Percentiles rank a stretch among this genome's conserved stretches.
phyloP scores from a whole-genome alignment of 148 eudicot species.

The Rhododendron vialii region DNA sequence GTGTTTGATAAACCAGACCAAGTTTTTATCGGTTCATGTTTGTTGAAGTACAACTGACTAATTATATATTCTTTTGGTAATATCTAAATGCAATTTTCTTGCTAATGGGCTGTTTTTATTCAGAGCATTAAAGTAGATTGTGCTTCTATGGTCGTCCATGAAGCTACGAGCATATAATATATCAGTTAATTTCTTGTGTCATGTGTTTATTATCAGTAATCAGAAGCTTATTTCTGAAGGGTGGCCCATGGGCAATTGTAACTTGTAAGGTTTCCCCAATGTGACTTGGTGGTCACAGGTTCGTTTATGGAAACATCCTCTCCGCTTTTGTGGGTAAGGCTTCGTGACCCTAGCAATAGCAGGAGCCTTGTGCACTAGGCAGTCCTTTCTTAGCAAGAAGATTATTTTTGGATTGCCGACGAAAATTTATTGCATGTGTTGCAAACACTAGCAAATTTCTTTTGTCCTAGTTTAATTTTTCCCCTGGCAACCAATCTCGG shows the following conservation, averaged over 20 bases:
- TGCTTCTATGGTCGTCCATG: background rate
- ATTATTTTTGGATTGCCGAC: background rate
- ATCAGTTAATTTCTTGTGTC: background rate
- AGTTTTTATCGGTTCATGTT: background rate
- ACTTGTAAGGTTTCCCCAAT: background rate
- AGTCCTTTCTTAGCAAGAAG: background rate
- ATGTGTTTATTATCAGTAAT: background rate
- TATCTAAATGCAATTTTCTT: background rate
- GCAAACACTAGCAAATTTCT: background rate
- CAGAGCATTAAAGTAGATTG: conserved; percentile 7
- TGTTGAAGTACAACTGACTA: background rate
- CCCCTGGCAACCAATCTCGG: background rate
- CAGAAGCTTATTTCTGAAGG: background rate
- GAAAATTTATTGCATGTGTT: background rate
- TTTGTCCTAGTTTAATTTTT: background rate
- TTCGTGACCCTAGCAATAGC: background rate
- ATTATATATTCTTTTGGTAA: background rate
- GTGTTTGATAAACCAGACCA: background rate
- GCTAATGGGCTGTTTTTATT: background rate
- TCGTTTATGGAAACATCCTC: background rate
- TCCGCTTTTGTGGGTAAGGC: background rate
- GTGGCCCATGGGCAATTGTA: background rate
- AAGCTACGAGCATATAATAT: background rate
- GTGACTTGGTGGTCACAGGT: background rate
- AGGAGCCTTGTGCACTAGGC: background rate